Evolutionary conservation across 306 rosid genomes (phyloP).

Genomic region (Dalbergia cochinchinensis): DNA sequence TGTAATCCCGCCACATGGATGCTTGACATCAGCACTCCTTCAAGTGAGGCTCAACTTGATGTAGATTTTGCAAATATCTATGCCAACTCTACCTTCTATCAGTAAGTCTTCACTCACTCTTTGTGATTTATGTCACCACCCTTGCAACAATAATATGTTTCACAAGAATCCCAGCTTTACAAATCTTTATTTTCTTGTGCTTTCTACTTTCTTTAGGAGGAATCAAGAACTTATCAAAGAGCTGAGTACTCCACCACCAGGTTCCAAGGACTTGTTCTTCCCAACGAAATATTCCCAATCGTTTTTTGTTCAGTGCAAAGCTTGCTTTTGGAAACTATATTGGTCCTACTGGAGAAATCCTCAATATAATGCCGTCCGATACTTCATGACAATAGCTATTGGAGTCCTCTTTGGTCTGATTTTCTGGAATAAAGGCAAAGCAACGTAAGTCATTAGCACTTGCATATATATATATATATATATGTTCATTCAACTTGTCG

Average conservation of each 20-base stretch:
- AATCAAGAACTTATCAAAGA: conserved; percentile 58
- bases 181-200: conserved; percentile 5
- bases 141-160: neutral
- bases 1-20: conserved; percentile 89
- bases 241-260: conserved; percentile 60
- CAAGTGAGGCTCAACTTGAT: conserved; percentile 59
- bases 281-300: conserved; percentile 69
- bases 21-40: conserved; percentile 64
- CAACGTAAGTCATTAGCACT: conserved; percentile 47
- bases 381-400: conserved; percentile 55
- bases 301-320: conserved; percentile 66
- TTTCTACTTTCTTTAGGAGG: conserved; percentile 48
- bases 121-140: neutral
- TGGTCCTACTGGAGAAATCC: conserved; percentile 83
- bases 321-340: conserved; percentile 58
- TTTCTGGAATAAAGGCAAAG: conserved; percentile 62
- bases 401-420: conserved; percentile 66
- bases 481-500: neutral
- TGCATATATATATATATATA: no score
- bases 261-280: conserved; percentile 66
- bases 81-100: conserved; percentile 59
- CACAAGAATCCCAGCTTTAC: neutral
- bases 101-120: conserved; percentile 44
- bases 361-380: conserved; percentile 58
- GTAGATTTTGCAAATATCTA: conserved; percentile 69